Conservation (phyloP, 495 filamentous ascomycete genomes). For the Neurospora cerealis region DNA sequence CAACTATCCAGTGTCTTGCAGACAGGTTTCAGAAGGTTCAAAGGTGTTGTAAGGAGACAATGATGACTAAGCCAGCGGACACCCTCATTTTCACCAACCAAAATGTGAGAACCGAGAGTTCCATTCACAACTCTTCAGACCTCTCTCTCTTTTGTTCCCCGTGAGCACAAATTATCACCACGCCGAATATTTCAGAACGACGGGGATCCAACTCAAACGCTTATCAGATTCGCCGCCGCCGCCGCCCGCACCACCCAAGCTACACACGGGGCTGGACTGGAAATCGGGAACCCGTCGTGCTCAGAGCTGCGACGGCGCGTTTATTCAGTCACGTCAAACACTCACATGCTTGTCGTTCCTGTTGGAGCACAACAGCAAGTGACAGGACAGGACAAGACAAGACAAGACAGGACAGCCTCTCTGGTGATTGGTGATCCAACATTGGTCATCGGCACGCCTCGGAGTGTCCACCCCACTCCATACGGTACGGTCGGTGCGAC, state of each 20-base stretch:
- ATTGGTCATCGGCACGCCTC: background rate
- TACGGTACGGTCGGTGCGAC: background rate
- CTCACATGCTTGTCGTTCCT: background rate
- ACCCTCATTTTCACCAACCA: background rate
- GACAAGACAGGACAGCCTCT: background rate
- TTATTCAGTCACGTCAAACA: background rate
- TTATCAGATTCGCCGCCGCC: background rate
- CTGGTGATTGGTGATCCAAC: background rate
- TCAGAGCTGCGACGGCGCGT: background rate
- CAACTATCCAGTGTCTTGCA: background rate
- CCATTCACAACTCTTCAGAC: background rate
- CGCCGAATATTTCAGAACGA: slow-evolving; percentile 33
- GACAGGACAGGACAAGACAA: background rate
- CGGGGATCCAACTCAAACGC: slow-evolving; percentile 1
- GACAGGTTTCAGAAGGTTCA: background rate
- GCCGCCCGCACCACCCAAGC: background rate
- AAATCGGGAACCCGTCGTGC: background rate
- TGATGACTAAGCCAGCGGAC: background rate
- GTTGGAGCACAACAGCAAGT: background rate
- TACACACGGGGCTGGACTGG: background rate
- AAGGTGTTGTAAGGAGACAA: background rate
- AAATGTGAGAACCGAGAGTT: background rate
- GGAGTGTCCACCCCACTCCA: background rate
- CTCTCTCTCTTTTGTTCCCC: slow-evolving; percentile 13
- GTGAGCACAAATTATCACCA: slow-evolving; percentile 26